Conservation (phyloP, 1,139 yeast genomes). For the Suhomyces panamericanus region DNA sequence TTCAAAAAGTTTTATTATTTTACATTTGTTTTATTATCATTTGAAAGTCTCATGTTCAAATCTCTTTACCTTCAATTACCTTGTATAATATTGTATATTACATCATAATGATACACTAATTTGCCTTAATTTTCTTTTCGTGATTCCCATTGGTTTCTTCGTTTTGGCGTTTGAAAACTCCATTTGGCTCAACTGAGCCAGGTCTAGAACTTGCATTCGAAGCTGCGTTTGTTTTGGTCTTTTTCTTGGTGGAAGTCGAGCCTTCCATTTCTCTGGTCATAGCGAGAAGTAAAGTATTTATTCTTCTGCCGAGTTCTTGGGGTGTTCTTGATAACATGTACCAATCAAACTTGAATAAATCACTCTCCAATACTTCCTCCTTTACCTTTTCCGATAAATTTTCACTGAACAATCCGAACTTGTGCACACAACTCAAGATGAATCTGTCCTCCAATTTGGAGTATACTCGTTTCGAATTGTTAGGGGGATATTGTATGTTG, state of each 20-base stretch:
- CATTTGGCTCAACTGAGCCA: slow-evolving; percentile 36
- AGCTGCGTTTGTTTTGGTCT: slow-evolving; percentile 30
- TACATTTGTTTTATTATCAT: too few relatives aligned
- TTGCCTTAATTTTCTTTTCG: slow-evolving; percentile 7
- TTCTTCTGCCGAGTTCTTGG: slow-evolving; percentile 79
- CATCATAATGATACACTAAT: slow-evolving; percentile 7
- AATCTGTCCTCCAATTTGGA: slow-evolving; percentile 87
- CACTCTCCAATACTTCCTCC: slow-evolving; percentile 70
- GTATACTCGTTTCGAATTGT: slow-evolving; percentile 82
- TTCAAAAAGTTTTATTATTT: background rate
- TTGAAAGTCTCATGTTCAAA: too few relatives aligned
- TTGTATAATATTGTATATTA: slow-evolving; percentile 10
- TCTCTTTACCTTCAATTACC: background rate
- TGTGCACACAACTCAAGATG: slow-evolving; percentile 67
- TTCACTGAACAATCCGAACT: slow-evolving; percentile 73
- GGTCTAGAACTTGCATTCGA: slow-evolving; percentile 37
- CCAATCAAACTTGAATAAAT: slow-evolving; percentile 86
- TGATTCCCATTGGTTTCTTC: slow-evolving; percentile 10
- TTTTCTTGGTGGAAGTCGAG: slow-evolving; percentile 47
- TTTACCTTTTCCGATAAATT: slow-evolving; percentile 73
- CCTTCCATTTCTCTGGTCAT: slow-evolving; percentile 80
- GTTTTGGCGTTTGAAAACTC: slow-evolving; percentile 12
- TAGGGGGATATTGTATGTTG: slow-evolving; percentile 83
- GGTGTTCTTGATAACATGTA: slow-evolving; percentile 82
- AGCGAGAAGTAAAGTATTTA: slow-evolving; percentile 74